phyloP scores from a whole-genome alignment of 1,284 basidiomycete species.

The Rugosomyces carneus region DNA sequence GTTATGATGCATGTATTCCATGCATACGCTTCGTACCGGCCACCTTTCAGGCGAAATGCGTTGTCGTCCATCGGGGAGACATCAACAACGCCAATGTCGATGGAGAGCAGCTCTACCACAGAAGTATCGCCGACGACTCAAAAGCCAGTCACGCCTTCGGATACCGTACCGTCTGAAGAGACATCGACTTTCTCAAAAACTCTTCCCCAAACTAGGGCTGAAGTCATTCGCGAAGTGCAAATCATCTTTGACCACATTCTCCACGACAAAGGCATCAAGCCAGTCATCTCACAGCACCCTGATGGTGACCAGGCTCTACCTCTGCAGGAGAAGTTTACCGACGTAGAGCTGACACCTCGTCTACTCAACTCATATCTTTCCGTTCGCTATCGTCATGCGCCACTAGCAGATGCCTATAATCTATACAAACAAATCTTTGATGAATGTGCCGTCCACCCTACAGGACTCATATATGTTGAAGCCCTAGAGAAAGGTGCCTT shows the following conservation, averaged over 20 bases:
- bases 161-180: neutral
- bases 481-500: constrained; percentile 63
- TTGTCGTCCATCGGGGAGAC: constrained; percentile 30
- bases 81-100: constrained; percentile 6
- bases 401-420: constrained; percentile 41
- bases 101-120: neutral
- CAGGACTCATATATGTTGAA: constrained; percentile 55
- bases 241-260: constrained; percentile 69
- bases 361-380: constrained; percentile 83
- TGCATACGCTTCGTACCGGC: constrained; percentile 78
- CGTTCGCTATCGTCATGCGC: constrained; percentile 63
- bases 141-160: constrained; percentile 4
- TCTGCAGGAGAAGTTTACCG: constrained; percentile 41
- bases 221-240: constrained; percentile 69
- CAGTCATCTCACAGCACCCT: constrained; percentile 10
- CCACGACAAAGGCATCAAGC: constrained; percentile 33
- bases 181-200: constrained; percentile 45
- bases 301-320: constrained; percentile 18
- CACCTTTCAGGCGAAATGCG: constrained; percentile 54
- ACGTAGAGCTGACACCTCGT: constrained; percentile 54
- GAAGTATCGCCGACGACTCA: neutral
- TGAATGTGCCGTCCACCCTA: constrained; percentile 37
- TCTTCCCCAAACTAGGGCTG: constrained; percentile 69
- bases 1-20: constrained; percentile 84
- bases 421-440: constrained; percentile 46